Conservation (phyloP, 2,329 filamentous ascomycete species). For the Exserohilum turcica region DNA sequence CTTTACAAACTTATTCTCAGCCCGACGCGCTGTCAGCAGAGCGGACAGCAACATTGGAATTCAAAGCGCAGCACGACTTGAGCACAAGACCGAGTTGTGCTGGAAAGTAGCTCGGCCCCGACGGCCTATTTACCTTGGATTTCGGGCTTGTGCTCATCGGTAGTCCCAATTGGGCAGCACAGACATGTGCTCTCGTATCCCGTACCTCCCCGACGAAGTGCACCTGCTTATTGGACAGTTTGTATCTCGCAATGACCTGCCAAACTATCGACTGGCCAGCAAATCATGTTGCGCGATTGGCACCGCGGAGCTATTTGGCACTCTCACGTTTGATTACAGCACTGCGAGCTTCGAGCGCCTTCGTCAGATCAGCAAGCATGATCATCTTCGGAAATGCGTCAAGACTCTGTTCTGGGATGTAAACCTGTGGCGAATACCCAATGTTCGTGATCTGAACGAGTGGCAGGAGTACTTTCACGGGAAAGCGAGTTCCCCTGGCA, state of each 20-base stretch:
- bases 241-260: slow-evolving; percentile 10
- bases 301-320: slow-evolving; percentile 13
- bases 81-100: too few relatives aligned
- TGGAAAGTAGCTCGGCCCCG: too few relatives aligned
- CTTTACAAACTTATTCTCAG: too few relatives aligned
- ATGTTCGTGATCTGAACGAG: slow-evolving; percentile 10
- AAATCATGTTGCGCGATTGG: slow-evolving; percentile 9
- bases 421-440: slow-evolving; percentile 12
- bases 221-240: slow-evolving; percentile 15
- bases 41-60: too few relatives aligned
- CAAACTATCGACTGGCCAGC: slow-evolving; percentile 18
- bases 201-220: slow-evolving; percentile 20
- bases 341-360: slow-evolving; percentile 12
- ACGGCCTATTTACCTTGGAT: neutral
- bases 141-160: neutral
- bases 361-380: slow-evolving; percentile 3
- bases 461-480: slow-evolving; percentile 12
- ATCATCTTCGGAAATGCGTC: slow-evolving; percentile 12
- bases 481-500: neutral
- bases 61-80: too few relatives aligned
- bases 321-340: slow-evolving; percentile 17
- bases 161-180: neutral
- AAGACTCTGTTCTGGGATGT: slow-evolving; percentile 18
- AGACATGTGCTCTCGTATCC: neutral
- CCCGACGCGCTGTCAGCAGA: too few relatives aligned